Evolutionary conservation across 768 basidiomycete species (phyloP).

Genomic region (Boletellus ananas): DNA sequence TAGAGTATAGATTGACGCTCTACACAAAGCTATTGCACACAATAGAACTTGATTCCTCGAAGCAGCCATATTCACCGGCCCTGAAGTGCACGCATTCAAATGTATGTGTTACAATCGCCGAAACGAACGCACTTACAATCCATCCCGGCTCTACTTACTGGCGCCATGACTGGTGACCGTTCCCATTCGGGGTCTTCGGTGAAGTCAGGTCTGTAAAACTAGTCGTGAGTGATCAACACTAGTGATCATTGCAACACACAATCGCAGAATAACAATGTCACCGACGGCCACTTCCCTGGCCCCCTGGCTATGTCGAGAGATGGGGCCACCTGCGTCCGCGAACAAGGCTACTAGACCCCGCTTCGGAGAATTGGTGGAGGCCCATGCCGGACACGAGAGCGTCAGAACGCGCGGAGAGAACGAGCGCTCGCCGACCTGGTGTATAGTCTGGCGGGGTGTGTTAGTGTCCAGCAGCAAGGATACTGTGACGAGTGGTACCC

Average conservation of each 20-base stretch:
- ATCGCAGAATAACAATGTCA: slow-evolving; percentile 43
- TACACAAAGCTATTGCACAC: slow-evolving; percentile 47
- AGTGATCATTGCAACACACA: slow-evolving; percentile 36
- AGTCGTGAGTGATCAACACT: neutral
- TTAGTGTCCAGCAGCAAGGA: slow-evolving; percentile 3
- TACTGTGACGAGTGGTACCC: slow-evolving; percentile 34
- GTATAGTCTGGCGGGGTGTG: slow-evolving; percentile 12
- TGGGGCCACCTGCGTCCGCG: slow-evolving; percentile 43
- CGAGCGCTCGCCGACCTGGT: slow-evolving; percentile 34
- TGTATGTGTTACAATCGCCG: neutral
- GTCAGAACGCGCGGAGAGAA: slow-evolving; percentile 45
- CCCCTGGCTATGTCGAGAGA: slow-evolving; percentile 31
- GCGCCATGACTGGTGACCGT: slow-evolving; percentile 41
- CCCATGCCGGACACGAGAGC: slow-evolving; percentile 39
- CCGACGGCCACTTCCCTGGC: slow-evolving; percentile 46
- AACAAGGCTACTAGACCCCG: slow-evolving; percentile 45
- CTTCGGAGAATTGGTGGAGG: slow-evolving; percentile 28
- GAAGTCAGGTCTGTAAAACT: slow-evolving; percentile 46
- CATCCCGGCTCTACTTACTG: slow-evolving; percentile 40
- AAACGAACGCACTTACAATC: slow-evolving; percentile 40
- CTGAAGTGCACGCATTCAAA: slow-evolving; percentile 32
- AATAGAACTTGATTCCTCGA: slow-evolving; percentile 62
- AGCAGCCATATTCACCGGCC: slow-evolving; percentile 49
- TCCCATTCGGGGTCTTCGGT: slow-evolving; percentile 51
- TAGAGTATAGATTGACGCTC: slow-evolving; percentile 41